Evolutionary conservation across 2,329 filamentous ascomycete genomes (phyloP).

Genomic region (Ustulina deusta): DNA sequence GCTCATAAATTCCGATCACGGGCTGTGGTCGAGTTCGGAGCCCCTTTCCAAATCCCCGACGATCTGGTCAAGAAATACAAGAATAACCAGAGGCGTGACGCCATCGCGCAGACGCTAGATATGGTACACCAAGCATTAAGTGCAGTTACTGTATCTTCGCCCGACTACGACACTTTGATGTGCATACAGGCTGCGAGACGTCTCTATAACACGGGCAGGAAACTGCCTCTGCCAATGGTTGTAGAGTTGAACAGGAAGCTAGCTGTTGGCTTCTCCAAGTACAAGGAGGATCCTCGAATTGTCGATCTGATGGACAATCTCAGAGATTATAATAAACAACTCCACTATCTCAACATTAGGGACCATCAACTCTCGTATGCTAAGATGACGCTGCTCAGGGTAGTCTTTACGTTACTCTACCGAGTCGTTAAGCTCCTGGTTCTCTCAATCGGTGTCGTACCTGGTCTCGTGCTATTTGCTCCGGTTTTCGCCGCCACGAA

Average conservation of each 20-base stretch:
- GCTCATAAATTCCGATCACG: constrained; percentile 97
- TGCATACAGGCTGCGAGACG: constrained; percentile 93
- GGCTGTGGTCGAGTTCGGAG: constrained; percentile 94
- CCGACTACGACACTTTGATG: constrained; percentile 97
- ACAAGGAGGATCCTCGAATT: constrained; percentile 91
- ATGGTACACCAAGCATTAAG: constrained; percentile 87
- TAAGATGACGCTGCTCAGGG: constrained; percentile 80
- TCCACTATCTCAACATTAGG: constrained; percentile 86
- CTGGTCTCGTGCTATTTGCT: constrained; percentile 87
- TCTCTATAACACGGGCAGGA: constrained; percentile 94
- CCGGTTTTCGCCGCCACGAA: constrained; percentile 89
- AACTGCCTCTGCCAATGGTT: constrained; percentile 89
- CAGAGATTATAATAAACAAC: constrained; percentile 85
- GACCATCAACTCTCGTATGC: constrained; percentile 97
- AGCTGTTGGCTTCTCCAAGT: constrained; percentile 89
- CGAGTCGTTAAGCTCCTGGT: constrained; percentile 81
- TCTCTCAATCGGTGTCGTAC: constrained; percentile 83
- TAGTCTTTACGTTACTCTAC: constrained; percentile 82
- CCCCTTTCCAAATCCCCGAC: constrained; percentile 83
- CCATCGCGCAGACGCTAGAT: constrained; percentile 86
- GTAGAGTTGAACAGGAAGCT: constrained; percentile 94
- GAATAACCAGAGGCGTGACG: constrained; percentile 83
- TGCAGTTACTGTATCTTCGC: constrained; percentile 89
- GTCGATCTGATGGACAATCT: constrained; percentile 79
- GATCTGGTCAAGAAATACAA: constrained; percentile 89